Evolutionary conservation across 371 early-diverging fungal species (phyloP).

Genomic region (Lichtheimia ornata): DNA sequence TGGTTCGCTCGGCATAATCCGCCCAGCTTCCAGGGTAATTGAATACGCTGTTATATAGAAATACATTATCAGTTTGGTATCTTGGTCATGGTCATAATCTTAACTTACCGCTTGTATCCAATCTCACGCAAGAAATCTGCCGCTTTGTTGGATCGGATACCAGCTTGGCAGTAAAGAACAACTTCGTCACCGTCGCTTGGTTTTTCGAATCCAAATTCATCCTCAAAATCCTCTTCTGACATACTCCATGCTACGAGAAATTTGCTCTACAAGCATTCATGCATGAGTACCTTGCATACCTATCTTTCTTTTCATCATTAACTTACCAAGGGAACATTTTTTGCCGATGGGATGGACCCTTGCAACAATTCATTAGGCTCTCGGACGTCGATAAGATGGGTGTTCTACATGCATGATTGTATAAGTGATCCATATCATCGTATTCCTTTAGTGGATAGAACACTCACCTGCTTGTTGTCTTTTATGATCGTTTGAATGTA

Average conservation of each 20-base stretch:
- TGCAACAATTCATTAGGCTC: slow-evolving; percentile 55
- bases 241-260: slow-evolving; percentile 51
- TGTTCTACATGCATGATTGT: slow-evolving; percentile 10
- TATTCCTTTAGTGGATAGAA: not conserved
- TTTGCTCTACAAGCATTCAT: slow-evolving; percentile 35
- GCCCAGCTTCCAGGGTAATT: slow-evolving; percentile 69
- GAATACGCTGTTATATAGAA: slow-evolving; percentile 32
- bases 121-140: slow-evolving; percentile 50
- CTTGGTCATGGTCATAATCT: not conserved
- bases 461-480: slow-evolving; percentile 17
- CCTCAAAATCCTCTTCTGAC: slow-evolving; percentile 46
- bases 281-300: not conserved
- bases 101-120: slow-evolving; percentile 41
- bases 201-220: slow-evolving; percentile 55
- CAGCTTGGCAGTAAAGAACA: slow-evolving; percentile 65
- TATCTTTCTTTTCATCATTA: not conserved
- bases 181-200: slow-evolving; percentile 39
- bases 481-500: slow-evolving; percentile 26
- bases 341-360: slow-evolving; percentile 60
- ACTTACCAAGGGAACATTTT: slow-evolving; percentile 60
- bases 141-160: slow-evolving; percentile 60
- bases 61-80: not conserved
- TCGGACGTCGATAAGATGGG: slow-evolving; percentile 61
- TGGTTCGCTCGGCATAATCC: slow-evolving; percentile 41
- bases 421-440: not conserved